Conservation (phyloP, 1,139 yeast species). For the Geotrichum fermentans region DNA sequence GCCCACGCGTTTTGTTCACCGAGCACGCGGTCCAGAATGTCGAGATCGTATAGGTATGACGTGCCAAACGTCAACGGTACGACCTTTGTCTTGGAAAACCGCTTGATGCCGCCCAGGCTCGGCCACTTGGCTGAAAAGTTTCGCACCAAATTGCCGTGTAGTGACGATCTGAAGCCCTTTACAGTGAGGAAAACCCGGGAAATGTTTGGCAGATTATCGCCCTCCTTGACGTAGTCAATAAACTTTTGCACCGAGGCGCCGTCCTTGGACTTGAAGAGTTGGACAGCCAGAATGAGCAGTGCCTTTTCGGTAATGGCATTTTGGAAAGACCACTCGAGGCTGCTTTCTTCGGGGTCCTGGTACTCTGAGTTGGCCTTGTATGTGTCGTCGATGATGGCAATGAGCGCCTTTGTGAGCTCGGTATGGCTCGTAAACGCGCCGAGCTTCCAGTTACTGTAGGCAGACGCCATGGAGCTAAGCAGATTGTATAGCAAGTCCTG, state of each 20-base stretch:
- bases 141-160: constrained; percentile 45
- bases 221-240: constrained; percentile 45
- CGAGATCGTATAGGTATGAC: constrained; percentile 52
- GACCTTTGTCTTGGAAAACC: constrained; percentile 40
- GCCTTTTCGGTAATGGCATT: constrained; percentile 60
- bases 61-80: constrained; percentile 38
- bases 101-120: constrained; percentile 42
- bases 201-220: constrained; percentile 36
- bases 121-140: constrained; percentile 52
- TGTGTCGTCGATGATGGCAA: constrained; percentile 11
- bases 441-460: constrained; percentile 32
- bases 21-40: constrained; percentile 59
- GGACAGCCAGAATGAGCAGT: constrained; percentile 69
- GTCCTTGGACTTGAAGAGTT: constrained; percentile 49
- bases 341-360: constrained; percentile 2
- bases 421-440: constrained; percentile 14
- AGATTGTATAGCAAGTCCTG: constrained; percentile 18
- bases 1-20: constrained; percentile 48
- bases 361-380: not conserved
- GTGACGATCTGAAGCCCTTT: constrained; percentile 43
- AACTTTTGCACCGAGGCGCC: constrained; percentile 36
- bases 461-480: constrained; percentile 34
- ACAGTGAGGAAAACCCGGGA: constrained; percentile 28
- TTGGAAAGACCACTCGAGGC: constrained; percentile 24
- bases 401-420: constrained; percentile 15